phyloP scores from a whole-genome alignment of 768 basidiomycete species.

The Rhizopogon rudus region DNA sequence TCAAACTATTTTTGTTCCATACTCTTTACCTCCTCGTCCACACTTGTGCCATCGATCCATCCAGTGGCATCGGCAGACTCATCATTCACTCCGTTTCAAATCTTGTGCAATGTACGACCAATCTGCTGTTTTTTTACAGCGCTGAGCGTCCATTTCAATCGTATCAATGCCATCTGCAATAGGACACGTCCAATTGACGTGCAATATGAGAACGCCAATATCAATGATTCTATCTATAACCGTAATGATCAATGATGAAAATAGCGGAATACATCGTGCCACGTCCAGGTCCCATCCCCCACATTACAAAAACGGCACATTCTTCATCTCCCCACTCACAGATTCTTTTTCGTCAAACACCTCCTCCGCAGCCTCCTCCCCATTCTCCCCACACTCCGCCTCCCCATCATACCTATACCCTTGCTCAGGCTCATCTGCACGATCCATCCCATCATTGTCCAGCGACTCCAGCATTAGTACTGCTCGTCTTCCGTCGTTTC shows the following conservation, averaged over 20 bases:
- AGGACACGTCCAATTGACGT: neutral
- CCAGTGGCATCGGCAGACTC: too few relatives aligned
- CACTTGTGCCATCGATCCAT: too few relatives aligned
- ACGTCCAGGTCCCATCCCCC: neutral
- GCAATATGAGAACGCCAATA: neutral
- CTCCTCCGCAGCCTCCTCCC: conserved; percentile 63
- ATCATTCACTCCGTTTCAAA: too few relatives aligned
- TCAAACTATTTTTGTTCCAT: too few relatives aligned
- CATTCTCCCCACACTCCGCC: conserved; percentile 37
- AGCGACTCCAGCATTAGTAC: conserved; percentile 86
- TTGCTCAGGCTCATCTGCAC: conserved; percentile 22
- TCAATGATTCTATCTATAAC: neutral
- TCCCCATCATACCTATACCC: conserved; percentile 29
- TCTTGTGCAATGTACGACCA: too few relatives aligned
- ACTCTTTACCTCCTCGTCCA: too few relatives aligned
- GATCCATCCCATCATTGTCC: conserved; percentile 54
- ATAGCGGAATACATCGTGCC: neutral
- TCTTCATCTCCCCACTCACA: conserved; percentile 81
- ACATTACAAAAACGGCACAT: conserved; percentile 57
- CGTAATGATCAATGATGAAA: neutral
- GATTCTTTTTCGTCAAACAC: conserved; percentile 55
- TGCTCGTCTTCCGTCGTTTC: conserved; percentile 41
- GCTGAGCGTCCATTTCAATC: too few relatives aligned
- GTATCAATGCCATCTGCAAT: too few relatives aligned
- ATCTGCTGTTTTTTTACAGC: too few relatives aligned